A percentile compares a stretch with the other conserved stretches of the same genome.
These are phyloP conservation scores for Phaffia tasmanica DNA, from an alignment of 768 basidiomycete genomes.

Conservation along the genomic window DNA sequence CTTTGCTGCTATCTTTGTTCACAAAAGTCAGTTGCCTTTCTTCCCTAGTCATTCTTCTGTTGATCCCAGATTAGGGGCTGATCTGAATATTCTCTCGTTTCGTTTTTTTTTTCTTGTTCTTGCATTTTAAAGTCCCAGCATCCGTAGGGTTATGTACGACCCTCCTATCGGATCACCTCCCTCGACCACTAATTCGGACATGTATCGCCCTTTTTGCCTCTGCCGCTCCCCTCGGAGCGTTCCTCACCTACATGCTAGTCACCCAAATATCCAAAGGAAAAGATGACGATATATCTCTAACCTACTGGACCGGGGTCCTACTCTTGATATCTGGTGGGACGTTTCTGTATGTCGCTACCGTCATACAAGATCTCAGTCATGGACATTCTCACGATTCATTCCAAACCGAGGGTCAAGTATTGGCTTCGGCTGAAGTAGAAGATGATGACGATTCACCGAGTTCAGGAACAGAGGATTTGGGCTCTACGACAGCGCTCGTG, in stretches of 20 bases:
- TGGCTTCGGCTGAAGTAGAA: too few species aligned
- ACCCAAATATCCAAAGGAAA: conserved; percentile 24
- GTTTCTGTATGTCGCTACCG: too few species aligned
- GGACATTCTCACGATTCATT: too few species aligned
- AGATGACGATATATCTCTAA: too few species aligned
- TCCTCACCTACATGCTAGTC: conserved; percentile 62
- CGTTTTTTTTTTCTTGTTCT: background rate
- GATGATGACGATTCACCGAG: too few species aligned
- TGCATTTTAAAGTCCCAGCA: conserved; percentile 58
- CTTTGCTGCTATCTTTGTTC: conserved; percentile 79
- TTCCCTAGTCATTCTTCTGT: background rate
- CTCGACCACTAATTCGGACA: conserved; percentile 56
- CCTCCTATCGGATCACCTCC: conserved; percentile 63
- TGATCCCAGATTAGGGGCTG: background rate
- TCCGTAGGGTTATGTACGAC: conserved; percentile 78
- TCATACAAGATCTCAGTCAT: too few species aligned
- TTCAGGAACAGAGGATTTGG: too few species aligned
- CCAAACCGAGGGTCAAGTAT: too few species aligned
- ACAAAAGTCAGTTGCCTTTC: conserved; percentile 54
- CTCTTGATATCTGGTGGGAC: too few species aligned
- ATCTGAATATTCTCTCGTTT: background rate
- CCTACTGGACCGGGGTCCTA: too few species aligned
- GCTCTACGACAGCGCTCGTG: too few species aligned
- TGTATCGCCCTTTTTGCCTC: conserved; percentile 67
- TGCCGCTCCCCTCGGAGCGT: conserved; percentile 71